Conservation (phyloP, 2,329 filamentous ascomycete genomes). For the Colletotrichum sp. region DNA sequence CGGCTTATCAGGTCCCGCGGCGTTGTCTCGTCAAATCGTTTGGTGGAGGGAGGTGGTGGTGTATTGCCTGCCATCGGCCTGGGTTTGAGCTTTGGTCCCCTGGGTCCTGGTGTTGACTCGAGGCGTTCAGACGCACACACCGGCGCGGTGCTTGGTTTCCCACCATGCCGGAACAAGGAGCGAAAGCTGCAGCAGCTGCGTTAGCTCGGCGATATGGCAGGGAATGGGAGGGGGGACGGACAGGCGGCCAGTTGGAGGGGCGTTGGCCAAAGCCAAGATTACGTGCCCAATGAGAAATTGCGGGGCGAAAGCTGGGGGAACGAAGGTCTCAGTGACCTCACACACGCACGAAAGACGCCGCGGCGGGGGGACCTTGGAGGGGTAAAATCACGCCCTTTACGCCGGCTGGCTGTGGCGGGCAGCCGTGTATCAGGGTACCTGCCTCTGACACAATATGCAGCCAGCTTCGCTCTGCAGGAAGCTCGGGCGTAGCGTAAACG, state of each 20-base stretch:
- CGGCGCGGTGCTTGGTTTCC: background rate
- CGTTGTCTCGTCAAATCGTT: background rate
- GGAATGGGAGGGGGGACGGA: background rate
- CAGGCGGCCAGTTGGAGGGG: background rate
- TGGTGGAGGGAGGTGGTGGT: background rate
- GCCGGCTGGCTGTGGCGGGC: background rate
- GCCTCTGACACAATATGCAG: background rate
- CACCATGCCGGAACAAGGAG: background rate
- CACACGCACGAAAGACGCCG: background rate
- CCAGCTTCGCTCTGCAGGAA: background rate
- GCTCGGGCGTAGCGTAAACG: background rate
- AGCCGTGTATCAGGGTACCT: background rate
- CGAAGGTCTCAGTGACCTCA: background rate
- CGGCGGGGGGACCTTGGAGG: background rate
- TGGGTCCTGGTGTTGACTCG: conserved; percentile 9
- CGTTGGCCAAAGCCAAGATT: conserved; percentile 10
- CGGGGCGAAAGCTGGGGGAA: conserved; percentile 13
- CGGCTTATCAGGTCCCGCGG: conserved; percentile 13
- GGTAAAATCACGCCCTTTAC: conserved; percentile 17
- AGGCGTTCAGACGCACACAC: background rate
- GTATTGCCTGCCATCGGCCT: background rate
- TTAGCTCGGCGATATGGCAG: background rate
- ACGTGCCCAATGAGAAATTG: background rate
- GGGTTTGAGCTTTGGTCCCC: conserved; percentile 4
- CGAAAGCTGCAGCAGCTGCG: background rate